Base-by-base conservation (phyloP, 2,329 filamentous ascomycete species). In the Paraphaeosphaeria sporulosa region DNA sequence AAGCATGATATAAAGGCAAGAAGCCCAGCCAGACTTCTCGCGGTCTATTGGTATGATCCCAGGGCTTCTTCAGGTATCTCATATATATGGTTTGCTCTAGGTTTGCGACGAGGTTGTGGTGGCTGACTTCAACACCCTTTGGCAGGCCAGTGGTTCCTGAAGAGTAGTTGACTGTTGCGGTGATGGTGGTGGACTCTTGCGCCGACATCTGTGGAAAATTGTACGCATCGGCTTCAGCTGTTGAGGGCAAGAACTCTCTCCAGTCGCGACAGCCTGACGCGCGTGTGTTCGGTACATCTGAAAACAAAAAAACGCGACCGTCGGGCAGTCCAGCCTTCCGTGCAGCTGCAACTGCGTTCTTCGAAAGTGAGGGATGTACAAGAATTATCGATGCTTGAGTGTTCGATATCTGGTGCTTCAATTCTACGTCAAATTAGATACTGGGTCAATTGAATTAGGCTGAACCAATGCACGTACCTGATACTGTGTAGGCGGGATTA, bases 121-220 rank as follows among this genome's bases (percentile, higher is more conserved):
- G 83, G 27, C 80, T 81, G 30, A 85, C 77, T 64, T 79, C 80
- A 4, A 85, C 83, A 21, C 83, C 82, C 66, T 85, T 85, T 6
- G 83, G 82, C 6, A 84, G 70, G 2, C 83, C 83, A 0, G 83
- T 85, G 0, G 83, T 85, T 1, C 83, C 83, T 7, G 81, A 83
- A 27, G 79, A 82, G 71, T 83, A 85, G 65, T 85, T 85, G 64
- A 85, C 81, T 4, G 81, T 83, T 30, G 78, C 78, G 36, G 76
- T 71, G 1, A 75, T 80, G 8, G 57, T 67, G 1, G 55, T 62
- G 13, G 73, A 52, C 62, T 76, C 71, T 17, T 67, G 34, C 32
- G 66, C 65, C 17, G 68, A 70, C n/a, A 77, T 58, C 1, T 49
- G 30, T 1, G 71, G 70, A 55, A 73, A 76, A 1, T 60, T 38